Base-by-base conservation (phyloP, 73 alveolate species). In the Paramecium biaurelia region DNA sequence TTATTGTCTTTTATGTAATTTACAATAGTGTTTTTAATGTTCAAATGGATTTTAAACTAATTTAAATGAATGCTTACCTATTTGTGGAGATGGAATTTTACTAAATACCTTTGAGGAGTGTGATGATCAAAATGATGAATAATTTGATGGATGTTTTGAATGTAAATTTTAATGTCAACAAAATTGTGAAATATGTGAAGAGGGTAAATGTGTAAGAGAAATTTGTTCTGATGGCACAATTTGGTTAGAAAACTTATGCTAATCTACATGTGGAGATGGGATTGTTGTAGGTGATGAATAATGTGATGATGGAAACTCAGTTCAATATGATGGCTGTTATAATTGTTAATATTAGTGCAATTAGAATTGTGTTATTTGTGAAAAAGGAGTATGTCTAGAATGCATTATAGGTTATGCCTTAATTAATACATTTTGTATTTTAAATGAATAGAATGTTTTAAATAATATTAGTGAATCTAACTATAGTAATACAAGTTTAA, bases 1-100 rank as follows among this genome's bases (percentile, higher is more conserved):
- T 6, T 6, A 24, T 14, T 67, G 84, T 32, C 12, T 30, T 3
- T 93, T 30, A 2, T 88, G 94, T 85, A 85, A 92, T 14, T 30
- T 88, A 53, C 85, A 79, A 5, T 6, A 26, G 9, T 26, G 41
- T 30, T 23, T 30, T 1, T 8, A 38, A 57, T 57, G 85, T 18
- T 12, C 3, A 37, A 93, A 76, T 43, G 93, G 95, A 11, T 53
- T 8, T 4, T 35, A 3, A 35, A 70, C n/a, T 7, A 30, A 30
- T 18, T 9, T 9, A 15, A 89, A 76, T 41, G 47, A 57, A 21
- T 95, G 97, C 32, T 94, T 89, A 74, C 96, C 94, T 34, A 32
- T 53, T 18, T 79, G 90, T 79, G 90, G 90, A 42, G 56, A 79
- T 45, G 90, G 90, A 11, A 53, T 53, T 18, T 9, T 37, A 21